Base-by-base conservation (phyloP, 2,329 filamentous ascomycete species). In the Uncinocarpus reesii region DNA sequence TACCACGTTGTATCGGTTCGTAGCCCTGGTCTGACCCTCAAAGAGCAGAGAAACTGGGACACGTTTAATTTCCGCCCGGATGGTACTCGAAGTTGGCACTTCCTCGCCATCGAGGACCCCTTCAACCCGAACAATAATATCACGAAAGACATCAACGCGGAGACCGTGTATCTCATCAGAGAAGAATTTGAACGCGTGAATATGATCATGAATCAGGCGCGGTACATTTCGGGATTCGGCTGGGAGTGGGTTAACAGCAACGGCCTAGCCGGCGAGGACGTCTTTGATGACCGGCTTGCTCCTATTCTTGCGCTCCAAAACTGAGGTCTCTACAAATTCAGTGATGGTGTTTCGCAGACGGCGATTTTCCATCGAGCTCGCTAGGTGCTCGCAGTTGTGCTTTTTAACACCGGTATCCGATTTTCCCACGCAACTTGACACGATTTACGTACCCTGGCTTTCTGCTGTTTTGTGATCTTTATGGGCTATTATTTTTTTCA, bases 41-140 rank as follows among this genome's bases (percentile, higher is more conserved):
- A 95, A 65, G 72, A 80, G 48, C 74, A 79, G 13, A 95, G 95
- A 61, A 84, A 83, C 1, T 95, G 89, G 89, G 85, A 83, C 0
- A 86, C 86, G 4, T 84, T 81, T n/a, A n/a, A n/a, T 61, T 59
- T 80, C 5, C 66, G 79, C 21, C 77, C 81, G 5, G 85, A 83
- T 56, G 84, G 88, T 59, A 75, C 90, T 11, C 78, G 84, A 1
- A 79, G 88, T 59, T 79, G 87, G 10, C 94, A 87, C 62, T 75
- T 95, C 3, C 84, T 95, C 55, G 86, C 86, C 26, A 89, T 95
- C 52, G 89, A 95, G 62, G 89, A 95, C 62, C 89, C 89, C 0
- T 95, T 95, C 59, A 87, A 95, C 68, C 67, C 81, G 1, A 81
- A 87, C 34, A 87, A 95, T 65, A 95, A 95, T 57, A 84, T 95